Evolutionary conservation across 257 asterid genomes (phyloP).

Genomic region (Nicotiana attenuata): DNA sequence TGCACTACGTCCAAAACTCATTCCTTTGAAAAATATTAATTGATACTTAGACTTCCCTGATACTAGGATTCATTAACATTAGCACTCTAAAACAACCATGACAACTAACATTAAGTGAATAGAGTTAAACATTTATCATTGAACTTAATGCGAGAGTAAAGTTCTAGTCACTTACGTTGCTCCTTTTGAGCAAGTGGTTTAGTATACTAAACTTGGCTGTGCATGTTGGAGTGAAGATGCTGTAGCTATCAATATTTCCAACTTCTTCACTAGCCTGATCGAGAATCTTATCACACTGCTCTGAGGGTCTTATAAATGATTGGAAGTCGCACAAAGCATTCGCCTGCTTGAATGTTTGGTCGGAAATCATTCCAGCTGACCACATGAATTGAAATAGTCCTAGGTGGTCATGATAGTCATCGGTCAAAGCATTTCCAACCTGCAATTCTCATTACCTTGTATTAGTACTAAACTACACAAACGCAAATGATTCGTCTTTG

Average conservation of each 20-base stretch:
- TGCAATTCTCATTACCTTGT: slow-evolving; percentile 21
- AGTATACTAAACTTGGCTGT: slow-evolving; percentile 41
- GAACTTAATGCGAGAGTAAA: not conserved
- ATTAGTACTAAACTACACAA: not conserved
- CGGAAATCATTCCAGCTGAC: slow-evolving; percentile 91
- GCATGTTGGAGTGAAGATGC: slow-evolving; percentile 92
- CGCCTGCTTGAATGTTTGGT: slow-evolving; percentile 78
- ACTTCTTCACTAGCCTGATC: slow-evolving; percentile 59
- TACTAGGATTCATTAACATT: not conserved
- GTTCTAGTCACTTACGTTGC: slow-evolving; percentile 37
- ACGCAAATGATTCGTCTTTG: not conserved
- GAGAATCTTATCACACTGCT: slow-evolving; percentile 44
- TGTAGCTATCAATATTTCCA: slow-evolving; percentile 79
- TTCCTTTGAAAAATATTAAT: too few species aligned
- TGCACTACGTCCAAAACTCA: too few species aligned
- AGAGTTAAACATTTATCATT: not conserved
- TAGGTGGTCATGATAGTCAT: slow-evolving; percentile 75
- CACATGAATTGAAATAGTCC: slow-evolving; percentile 85
- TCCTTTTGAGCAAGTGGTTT: slow-evolving; percentile 39
- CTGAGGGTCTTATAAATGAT: slow-evolving; percentile 49
- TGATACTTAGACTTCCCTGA: not conserved
- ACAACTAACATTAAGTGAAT: not conserved
- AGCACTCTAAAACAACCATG: not conserved
- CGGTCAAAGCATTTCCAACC: slow-evolving; percentile 95
- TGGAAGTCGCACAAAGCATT: slow-evolving; percentile 47